Percentiles rank a stretch among this genome's conserved stretches.
phyloP scores from a whole-genome alignment of 2,329 filamentous ascomycete species.

The Cladosporium sp. region DNA sequence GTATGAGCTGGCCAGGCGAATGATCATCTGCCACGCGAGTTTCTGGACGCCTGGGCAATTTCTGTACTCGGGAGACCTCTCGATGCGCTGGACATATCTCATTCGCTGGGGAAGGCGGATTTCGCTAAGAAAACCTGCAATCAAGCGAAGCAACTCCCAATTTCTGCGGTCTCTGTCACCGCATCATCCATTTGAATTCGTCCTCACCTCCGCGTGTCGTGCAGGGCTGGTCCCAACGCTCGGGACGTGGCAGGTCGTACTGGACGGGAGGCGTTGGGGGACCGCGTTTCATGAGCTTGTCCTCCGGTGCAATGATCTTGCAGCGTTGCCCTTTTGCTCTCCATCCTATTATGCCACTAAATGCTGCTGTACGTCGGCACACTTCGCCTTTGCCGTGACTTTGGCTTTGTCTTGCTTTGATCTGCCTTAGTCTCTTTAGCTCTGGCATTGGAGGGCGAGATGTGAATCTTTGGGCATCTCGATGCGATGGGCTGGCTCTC shows the following conservation, averaged over 20 bases:
- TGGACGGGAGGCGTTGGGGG: neutral
- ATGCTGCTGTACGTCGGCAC: neutral
- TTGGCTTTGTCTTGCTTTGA: too few species aligned
- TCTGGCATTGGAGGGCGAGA: neutral
- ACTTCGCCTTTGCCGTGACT: constrained; percentile 6
- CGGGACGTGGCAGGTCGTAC: constrained; percentile 12
- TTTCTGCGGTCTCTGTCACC: too few species aligned
- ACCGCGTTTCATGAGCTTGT: constrained; percentile 2
- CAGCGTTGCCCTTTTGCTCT: constrained; percentile 2
- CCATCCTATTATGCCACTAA: too few species aligned
- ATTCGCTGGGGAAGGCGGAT: constrained; percentile 5
- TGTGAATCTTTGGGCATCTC: too few species aligned
- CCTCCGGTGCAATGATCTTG: constrained; percentile 9
- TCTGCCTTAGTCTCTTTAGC: too few species aligned
- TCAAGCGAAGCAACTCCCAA: too few species aligned
- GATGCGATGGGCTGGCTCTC: too few species aligned
- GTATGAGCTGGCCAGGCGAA: neutral
- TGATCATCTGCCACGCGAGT: constrained; percentile 5
- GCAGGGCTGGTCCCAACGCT: neutral
- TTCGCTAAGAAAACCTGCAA: constrained; percentile 2
- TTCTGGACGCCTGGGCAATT: neutral
- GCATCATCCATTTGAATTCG: neutral
- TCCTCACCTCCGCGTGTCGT: too few species aligned
- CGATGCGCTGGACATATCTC: neutral
- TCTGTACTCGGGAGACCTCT: neutral